Evolutionary conservation across 2,329 filamentous ascomycete genomes (phyloP).

Genomic region (Clonostachys byssicola): DNA sequence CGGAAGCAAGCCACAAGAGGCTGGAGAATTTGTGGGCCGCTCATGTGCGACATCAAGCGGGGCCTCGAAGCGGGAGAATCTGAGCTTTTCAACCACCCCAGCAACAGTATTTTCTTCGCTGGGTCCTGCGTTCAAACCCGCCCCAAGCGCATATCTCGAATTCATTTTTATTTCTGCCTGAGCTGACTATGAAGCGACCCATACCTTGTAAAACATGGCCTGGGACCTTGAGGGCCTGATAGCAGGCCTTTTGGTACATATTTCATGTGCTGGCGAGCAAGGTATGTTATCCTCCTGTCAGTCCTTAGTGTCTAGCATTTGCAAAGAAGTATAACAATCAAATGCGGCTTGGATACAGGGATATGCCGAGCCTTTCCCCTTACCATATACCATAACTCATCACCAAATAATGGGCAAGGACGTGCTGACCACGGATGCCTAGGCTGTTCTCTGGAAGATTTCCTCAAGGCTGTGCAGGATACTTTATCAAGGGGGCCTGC

Average conservation of each 20-base stretch:
- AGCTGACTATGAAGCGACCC: conserved; percentile 15
- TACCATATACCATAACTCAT: not conserved
- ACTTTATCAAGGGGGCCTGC: not conserved
- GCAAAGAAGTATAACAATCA: not conserved
- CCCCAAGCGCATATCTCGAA: not conserved
- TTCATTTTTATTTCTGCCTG: not conserved
- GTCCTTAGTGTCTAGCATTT: not conserved
- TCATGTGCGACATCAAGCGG: too few species aligned
- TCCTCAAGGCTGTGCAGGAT: conserved; percentile 22
- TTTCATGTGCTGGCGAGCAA: conserved; percentile 30
- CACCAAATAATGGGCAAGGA: not conserved
- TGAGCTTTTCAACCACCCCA: not conserved
- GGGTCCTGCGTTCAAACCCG: not conserved
- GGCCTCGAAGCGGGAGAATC: too few species aligned
- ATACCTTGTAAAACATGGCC: conserved; percentile 18
- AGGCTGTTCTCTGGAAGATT: conserved; percentile 24
- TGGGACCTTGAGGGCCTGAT: conserved; percentile 32
- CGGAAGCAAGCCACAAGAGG: too few species aligned
- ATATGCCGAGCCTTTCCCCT: too few species aligned
- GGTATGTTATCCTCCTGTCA: conserved; percentile 16
- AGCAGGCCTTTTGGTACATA: conserved; percentile 24
- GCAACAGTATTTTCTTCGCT: not conserved
- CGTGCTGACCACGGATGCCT: not conserved
- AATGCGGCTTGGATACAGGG: not conserved
- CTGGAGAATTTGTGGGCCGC: not conserved